These are phyloP conservation scores for Gonapodya prolifera DNA, from an alignment of 192 early-diverging fungal genomes.

Conservation along the genomic window DNA sequence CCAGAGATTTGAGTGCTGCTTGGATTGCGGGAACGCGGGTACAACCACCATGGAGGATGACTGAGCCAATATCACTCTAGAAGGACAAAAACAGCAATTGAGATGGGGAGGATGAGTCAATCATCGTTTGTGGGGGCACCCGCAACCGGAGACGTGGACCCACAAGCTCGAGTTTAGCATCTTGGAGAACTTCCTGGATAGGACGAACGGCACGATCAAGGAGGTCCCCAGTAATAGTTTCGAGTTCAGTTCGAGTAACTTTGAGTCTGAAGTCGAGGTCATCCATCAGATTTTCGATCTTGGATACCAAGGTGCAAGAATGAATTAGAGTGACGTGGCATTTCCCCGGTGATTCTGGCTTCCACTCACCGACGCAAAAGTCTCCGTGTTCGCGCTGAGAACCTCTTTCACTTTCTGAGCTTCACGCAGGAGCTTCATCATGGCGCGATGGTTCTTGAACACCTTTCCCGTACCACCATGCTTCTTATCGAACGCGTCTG, in stretches of 20 bases:
- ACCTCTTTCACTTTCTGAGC: constrained; percentile 93
- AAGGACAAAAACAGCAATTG: not conserved
- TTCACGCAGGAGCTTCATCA: constrained; percentile 81
- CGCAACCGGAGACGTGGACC: constrained; percentile 4
- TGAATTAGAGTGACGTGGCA: not conserved
- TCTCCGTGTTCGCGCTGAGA: constrained; percentile 85
- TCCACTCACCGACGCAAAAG: constrained; percentile 53
- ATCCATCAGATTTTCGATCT: constrained; percentile 77
- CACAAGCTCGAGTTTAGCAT: constrained; percentile 50
- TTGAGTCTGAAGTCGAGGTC: constrained; percentile 70
- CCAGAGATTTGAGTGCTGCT: constrained; percentile 40
- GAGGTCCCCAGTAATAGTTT: constrained; percentile 52
- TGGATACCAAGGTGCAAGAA: not conserved
- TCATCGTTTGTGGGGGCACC: constrained; percentile 5
- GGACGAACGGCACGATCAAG: constrained; percentile 54
- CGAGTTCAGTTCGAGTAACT: constrained; percentile 70
- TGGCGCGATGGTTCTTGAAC: constrained; percentile 58
- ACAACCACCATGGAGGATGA: constrained; percentile 92
- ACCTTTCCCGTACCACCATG: constrained; percentile 22
- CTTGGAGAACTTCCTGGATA: constrained; percentile 54
- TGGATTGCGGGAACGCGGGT: constrained; percentile 82
- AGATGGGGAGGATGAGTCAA: not conserved
- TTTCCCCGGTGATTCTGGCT: not conserved
- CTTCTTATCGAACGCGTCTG: constrained; percentile 53
- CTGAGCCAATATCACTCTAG: constrained; percentile 56